Base-by-base conservation (phyloP, 108 stramenopile species). In the Parietichytrium sp. region DNA sequence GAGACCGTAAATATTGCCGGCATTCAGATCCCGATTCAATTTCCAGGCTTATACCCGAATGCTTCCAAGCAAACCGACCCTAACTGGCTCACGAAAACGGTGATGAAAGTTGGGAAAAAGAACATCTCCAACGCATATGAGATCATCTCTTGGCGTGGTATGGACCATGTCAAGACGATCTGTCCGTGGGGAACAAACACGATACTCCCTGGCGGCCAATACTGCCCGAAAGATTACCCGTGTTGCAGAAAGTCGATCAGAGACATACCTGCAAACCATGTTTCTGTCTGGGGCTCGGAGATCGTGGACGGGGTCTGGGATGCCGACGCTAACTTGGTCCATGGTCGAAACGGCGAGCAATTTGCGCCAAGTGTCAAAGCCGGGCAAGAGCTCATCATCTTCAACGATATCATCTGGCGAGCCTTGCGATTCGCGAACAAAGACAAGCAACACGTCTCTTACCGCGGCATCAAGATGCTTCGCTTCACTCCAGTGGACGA, bases 371-470 rank as follows among this genome's bases (percentile, higher is more conserved):
- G 42, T 6, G 15, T 72, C 20, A n/a, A 27, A 1, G 38, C 61
- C 20, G 10, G 45, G 13, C 38, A 72, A 6, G 10, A 33, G 61
- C n/a, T 72, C 33, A 18, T 72, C 42, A 72, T 72, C 61, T 72
- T 72, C 61, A 72, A 72, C 42, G 61, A 72, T 72, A 33, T 72
- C 61, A 72, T 72, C 20, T 45, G n/a, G 6, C 61, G 61, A 10
- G 20, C 61, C 20, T 25, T 72, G n/a, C 36, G 45, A 42, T 72
- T 72, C 20, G 1, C 36, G n/a, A 45, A 42, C 61, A 8, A 72
- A 23, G 8, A 72, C 6, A 25, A 31, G 13, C 38, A 72, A 42
- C 12, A 33, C 42, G 61, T 45, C 45, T 33, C 45, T 6, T 72
- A 45, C 61, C 36, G 45, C 23, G 61, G 61, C 42, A 72, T 72